Base-by-base conservation (phyloP, 768 basidiomycete genomes). In the Serendipita vermifera region DNA sequence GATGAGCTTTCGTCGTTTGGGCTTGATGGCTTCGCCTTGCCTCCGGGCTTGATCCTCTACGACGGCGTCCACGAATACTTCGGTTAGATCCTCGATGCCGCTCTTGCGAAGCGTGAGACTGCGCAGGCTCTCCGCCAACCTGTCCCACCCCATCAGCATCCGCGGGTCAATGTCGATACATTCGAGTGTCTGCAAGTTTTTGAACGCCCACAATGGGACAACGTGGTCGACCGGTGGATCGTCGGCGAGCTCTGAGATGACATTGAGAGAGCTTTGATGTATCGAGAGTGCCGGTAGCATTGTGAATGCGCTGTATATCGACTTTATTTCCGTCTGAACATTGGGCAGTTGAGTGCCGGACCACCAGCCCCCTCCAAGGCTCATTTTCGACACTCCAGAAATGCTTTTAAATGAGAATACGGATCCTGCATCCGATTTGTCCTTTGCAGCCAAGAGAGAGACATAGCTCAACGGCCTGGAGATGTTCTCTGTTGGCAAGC, bases 271-370 rank as follows among this genome's bases (percentile, higher is more conserved):
- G 54, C 32, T 36, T 1, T 82, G 75, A 58, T 73, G 75, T 56
- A 93, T 69, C 5, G 74, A 70, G 35, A 94, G 73, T 1, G 89
- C 83, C 14, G 91, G 91, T 0, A 96, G 72, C 69, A 87, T 90
- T 39, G 89, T 96, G 72, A 94, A 89, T 65, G 82, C 79, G 66
- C 88, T 89, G 71, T 82, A 94, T 59, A 93, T 76, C 68, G 82
- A 89, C 66, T 81, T 90, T 67, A 94, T 80, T 63, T 90, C 85
- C 2, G 72, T 65, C 56, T 91, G 84, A 61, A 85, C 69, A 58
- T 65, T 76, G 9, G 76, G 78, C 33, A 77, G 77, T 57, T 80
- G 75, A 3, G 76, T 65, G 58, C 74, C 72, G 39, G 75, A 70
- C 85, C 85, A 91, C 85, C 85, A 88, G 53, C 79, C 74, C 3